phyloP scores from a whole-genome alignment of 495 filamentous ascomycete genomes.

The Aspergillus ostianus region DNA sequence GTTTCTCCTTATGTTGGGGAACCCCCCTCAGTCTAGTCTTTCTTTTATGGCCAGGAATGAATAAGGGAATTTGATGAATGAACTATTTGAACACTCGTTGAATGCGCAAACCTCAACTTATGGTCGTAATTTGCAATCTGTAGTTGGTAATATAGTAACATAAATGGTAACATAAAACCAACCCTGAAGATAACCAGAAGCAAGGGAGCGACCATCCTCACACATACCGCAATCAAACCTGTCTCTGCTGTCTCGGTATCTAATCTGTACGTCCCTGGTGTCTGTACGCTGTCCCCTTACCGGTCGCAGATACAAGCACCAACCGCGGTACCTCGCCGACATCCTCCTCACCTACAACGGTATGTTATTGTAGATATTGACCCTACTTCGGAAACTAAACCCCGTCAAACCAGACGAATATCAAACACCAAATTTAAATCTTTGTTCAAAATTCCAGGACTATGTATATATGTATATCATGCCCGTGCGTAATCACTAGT shows the following conservation, averaged over 20 bases:
- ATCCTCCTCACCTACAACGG: background rate
- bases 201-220: no score
- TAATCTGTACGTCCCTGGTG: background rate
- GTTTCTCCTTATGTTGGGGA: background rate
- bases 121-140: background rate
- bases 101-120: no score
- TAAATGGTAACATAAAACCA: background rate
- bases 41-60: conserved; percentile 8
- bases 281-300: background rate
- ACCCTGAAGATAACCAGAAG: no score
- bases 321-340: background rate
- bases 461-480: background rate
- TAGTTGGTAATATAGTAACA: no score
- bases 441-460: background rate
- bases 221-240: no score
- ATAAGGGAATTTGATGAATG: conserved; percentile 9
- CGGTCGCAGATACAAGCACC: background rate
- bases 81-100: conserved; percentile 6
- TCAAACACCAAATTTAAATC: background rate
- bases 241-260: no score
- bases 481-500: background rate
- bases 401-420: background rate
- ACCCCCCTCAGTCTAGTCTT: conserved; percentile 1
- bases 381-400: background rate
- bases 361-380: background rate